Evolutionary conservation across 768 basidiomycete genomes (phyloP).

Genomic region (Terana coerulea): DNA sequence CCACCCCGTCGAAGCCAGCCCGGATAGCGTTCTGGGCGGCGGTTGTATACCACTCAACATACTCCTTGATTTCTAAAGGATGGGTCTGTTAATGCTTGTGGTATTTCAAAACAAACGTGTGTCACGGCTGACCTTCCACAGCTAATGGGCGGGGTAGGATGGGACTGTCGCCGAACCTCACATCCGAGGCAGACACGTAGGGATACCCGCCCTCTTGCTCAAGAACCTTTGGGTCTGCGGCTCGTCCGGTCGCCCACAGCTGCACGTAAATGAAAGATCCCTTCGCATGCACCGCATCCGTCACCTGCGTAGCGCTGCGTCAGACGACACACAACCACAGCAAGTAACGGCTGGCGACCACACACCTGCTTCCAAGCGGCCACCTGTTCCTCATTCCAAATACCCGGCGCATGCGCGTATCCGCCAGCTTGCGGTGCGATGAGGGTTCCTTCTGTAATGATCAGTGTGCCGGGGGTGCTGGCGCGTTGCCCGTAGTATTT

Average conservation of each 20-base stretch:
- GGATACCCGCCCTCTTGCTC: constrained; percentile 27
- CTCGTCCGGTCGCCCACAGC: constrained; percentile 50
- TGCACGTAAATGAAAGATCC: too few species aligned
- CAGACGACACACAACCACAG: background rate
- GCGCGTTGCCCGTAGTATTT: constrained; percentile 32
- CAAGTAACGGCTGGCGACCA: background rate
- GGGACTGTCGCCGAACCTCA: background rate
- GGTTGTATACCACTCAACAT: constrained; percentile 27
- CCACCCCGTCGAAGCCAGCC: constrained; percentile 47
- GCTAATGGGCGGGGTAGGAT: constrained; percentile 20
- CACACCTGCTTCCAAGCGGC: constrained; percentile 40
- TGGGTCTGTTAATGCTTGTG: background rate
- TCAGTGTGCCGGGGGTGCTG: constrained; percentile 41
- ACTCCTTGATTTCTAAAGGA: constrained; percentile 33
- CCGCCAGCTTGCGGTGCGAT: constrained; percentile 48
- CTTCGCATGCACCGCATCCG: too few species aligned
- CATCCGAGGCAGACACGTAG: constrained; percentile 21
- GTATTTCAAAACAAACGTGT: background rate
- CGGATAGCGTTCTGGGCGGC: constrained; percentile 26
- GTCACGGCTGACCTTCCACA: background rate
- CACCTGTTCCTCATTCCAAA: constrained; percentile 55
- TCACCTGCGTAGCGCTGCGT: constrained; percentile 33
- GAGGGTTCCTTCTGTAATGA: constrained; percentile 51
- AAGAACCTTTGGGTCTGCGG: constrained; percentile 30
- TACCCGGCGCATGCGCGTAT: constrained; percentile 47